Conservation (phyloP, 306 rosid species). For the Sicyos baderoa region DNA sequence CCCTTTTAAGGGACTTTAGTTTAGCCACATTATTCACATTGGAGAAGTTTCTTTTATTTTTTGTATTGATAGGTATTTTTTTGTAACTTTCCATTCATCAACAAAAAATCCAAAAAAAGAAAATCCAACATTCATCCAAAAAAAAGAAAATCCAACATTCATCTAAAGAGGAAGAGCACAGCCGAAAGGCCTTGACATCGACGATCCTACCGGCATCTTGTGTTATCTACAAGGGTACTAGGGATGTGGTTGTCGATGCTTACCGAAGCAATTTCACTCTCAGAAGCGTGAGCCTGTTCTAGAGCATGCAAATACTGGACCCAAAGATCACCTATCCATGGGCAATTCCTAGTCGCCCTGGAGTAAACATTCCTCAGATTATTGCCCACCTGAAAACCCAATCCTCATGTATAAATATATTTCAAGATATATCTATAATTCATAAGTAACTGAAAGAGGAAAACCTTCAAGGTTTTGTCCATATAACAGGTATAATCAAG, state of each 20-base stretch:
- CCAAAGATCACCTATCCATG: slow-evolving; percentile 92
- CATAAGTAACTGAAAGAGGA: slow-evolving; percentile 5
- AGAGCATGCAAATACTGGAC: slow-evolving; percentile 57
- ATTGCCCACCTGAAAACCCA: slow-evolving; percentile 54
- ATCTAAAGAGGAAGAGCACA: too few species aligned
- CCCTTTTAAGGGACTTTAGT: too few species aligned
- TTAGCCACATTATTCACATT: too few species aligned
- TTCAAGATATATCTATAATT: background rate
- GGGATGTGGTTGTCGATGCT: slow-evolving; percentile 24
- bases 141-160: too few species aligned
- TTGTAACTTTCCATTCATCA: too few species aligned
- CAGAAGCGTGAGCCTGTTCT: slow-evolving; percentile 73
- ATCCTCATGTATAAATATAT: background rate
- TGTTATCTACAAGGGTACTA: too few species aligned
- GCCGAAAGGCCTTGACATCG: too few species aligned
- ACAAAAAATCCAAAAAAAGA: too few species aligned
- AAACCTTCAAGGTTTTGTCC: slow-evolving; percentile 89
- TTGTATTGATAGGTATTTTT: too few species aligned
- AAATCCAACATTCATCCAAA: too few species aligned
- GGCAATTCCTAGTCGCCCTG: slow-evolving; percentile 81
- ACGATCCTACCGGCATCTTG: too few species aligned
- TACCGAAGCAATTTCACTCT: slow-evolving; percentile 65
- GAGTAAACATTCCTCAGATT: slow-evolving; percentile 50
- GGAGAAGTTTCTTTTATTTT: too few species aligned
- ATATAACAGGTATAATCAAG: slow-evolving; percentile 67